phyloP scores from a whole-genome alignment of 2,329 filamentous ascomycete species.

The Ustulina deusta region DNA sequence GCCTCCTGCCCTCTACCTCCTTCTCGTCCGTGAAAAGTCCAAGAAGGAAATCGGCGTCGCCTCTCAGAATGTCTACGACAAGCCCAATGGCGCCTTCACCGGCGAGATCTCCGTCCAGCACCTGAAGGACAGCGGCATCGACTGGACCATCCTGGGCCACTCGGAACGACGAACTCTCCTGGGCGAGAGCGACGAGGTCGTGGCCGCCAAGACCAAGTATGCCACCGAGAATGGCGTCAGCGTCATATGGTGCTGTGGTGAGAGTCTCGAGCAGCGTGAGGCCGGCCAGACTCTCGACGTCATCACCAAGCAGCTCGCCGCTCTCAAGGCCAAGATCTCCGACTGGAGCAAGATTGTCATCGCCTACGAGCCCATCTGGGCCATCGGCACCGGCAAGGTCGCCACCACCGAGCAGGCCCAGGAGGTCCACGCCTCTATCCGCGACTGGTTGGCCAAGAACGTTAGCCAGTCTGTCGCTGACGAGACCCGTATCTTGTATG shows the following conservation, averaged over 20 bases:
- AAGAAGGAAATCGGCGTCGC: constrained; percentile 84
- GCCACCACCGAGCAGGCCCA: constrained; percentile 90
- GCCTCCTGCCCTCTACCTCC: constrained; percentile 90
- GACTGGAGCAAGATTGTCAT: constrained; percentile 97
- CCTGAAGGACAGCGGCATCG: constrained; percentile 87
- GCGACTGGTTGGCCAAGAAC: constrained; percentile 85
- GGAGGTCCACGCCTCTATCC: constrained; percentile 92
- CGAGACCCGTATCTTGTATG: constrained; percentile 93
- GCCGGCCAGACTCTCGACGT: constrained; percentile 85
- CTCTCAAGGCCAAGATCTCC: constrained; percentile 79
- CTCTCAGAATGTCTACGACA: constrained; percentile 97
- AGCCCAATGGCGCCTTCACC: constrained; percentile 96
- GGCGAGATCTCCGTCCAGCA: constrained; percentile 95
- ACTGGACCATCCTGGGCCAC: constrained; percentile 94
- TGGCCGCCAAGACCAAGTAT: constrained; percentile 94
- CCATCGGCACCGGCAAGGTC: constrained; percentile 92
- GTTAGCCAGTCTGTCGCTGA: constrained; percentile 82
- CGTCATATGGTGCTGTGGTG: constrained; percentile 97
- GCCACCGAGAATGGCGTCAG: constrained; percentile 86
- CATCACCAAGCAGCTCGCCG: constrained; percentile 85
- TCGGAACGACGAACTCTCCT: constrained; percentile 93
- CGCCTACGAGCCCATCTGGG: constrained; percentile 99
- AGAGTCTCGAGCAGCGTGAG: constrained; percentile 94
- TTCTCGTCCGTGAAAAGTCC: constrained; percentile 83
- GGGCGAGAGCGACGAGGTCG: constrained; percentile 84